Percentiles rank a stretch among this genome's conserved stretches.
phyloP scores from a whole-genome alignment of 176 grass and related monocot species.

The Carex littledalei region DNA sequence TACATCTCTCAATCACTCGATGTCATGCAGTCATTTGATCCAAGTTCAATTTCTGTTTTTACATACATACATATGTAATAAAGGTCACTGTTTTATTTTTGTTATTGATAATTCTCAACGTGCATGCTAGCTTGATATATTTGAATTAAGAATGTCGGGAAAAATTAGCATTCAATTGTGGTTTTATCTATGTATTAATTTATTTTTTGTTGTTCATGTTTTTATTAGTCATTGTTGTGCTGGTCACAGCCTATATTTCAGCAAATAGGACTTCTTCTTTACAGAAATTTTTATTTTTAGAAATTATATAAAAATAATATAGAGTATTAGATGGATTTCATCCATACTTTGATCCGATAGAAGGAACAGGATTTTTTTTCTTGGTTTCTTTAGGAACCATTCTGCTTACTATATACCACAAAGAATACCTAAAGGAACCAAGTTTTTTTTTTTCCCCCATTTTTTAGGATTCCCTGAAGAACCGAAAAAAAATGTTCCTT shows the following conservation, averaged over 20 bases:
- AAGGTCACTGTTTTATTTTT: neutral
- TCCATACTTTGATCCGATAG: no score
- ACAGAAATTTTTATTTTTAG: no score
- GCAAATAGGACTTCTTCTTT: neutral
- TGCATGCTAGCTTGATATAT: neutral
- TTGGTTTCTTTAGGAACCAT: no score
- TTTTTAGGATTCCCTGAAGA: no score
- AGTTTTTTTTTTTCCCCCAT: no score
- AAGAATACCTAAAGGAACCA: no score
- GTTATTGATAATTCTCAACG: neutral
- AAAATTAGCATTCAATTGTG: neutral
- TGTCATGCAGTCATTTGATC: neutral
- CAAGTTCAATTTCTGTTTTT: neutral
- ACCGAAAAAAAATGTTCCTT: no score
- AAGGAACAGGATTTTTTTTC: no score
- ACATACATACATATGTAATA: neutral
- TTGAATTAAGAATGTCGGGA: neutral
- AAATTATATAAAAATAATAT: no score
- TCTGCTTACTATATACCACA: no score
- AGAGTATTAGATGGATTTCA: no score
- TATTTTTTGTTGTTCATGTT: neutral
- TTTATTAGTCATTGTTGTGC: neutral
- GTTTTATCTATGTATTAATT: neutral
- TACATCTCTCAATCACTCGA: neutral
- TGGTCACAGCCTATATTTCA: neutral